Conservation (phyloP, 1,284 basidiomycete genomes). For the Fomitopsis pinicola region DNA sequence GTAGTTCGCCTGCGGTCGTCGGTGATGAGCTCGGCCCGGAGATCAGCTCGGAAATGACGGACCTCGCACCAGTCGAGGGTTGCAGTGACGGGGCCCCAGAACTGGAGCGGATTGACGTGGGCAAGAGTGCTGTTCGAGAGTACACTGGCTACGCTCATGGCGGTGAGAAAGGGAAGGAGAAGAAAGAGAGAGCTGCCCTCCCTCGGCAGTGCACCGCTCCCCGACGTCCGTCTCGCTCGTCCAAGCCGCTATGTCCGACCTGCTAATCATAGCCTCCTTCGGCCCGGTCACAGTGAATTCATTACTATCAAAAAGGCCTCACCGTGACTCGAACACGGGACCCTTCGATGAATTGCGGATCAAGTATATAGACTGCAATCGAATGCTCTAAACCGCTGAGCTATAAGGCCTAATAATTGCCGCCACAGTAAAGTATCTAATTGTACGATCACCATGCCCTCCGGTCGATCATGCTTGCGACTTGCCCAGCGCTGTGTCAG, state of each 20-base stretch:
- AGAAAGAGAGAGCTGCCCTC: neutral
- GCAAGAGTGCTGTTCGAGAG: constrained; percentile 8
- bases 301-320: neutral
- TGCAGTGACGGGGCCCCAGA: constrained; percentile 62
- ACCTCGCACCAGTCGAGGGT: constrained; percentile 74
- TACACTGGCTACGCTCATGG: constrained; percentile 12
- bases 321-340: neutral
- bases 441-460: neutral
- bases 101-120: constrained; percentile 11
- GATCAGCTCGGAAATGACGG: neutral
- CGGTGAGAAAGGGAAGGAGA: neutral
- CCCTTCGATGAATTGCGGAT: too few species aligned
- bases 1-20: constrained; percentile 51
- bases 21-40: constrained; percentile 7
- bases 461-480: neutral
- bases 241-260: neutral
- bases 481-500: neutral
- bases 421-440: too few species aligned
- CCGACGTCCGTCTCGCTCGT: neutral
- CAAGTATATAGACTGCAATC: neutral
- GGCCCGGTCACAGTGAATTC: too few species aligned
- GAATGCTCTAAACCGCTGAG: neutral
- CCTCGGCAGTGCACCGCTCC: neutral
- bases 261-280: too few species aligned
- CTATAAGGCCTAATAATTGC: neutral